Evolutionary conservation across 495 filamentous ascomycete species (phyloP), one percentile per base, ranked within the genome.

Genomic region (Penicillium fimorum): DNA sequence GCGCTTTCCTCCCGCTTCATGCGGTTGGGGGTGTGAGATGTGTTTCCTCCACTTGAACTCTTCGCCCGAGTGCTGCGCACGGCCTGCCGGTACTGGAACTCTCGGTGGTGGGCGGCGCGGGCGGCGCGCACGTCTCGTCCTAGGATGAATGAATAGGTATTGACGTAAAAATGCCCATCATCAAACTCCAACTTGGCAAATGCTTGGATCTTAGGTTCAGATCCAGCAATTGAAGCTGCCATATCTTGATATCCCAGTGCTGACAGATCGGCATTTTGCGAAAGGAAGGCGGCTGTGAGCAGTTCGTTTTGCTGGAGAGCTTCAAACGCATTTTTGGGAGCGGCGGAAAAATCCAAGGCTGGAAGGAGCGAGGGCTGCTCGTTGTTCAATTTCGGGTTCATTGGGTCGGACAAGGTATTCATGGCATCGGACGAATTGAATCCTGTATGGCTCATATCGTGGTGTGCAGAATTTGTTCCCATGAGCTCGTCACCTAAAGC

Each of bases 81-180:
- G 42, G 66, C 69, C 62, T 78, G 75, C 57, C 73, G 69, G 53
- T 61, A 73, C 62, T 77, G 73, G 25, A 74, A 59, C 59, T 79
- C 74, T 53, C 75, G 75, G 43, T 79, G 75, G 51, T 74, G 69
- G 24, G 81, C 82, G 27, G 76, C 75, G 42, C 79, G 74, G 5
- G 78, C 75, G 15, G 82, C 82, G 47, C 74, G 73, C 41, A 84
- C 71, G 71, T 89, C 84, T 58, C 87, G 84, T 45, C 87, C 87
- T 22, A 90, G 73, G 18, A 82, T 79, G 25, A 89, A 79, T 1
- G 77, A 78, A 60, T 84, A 83, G 10, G 86, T 88, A 49, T 82
- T 88, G 76, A 87, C 84, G 65, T 87, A 89, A 65, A 87, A 90
- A 63, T 85, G 79, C 13, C 86, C 86, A 70, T 90, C 87, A 35